Conservation (phyloP, 192 early-diverging fungal genomes). For the Lobosporangium transversale region DNA sequence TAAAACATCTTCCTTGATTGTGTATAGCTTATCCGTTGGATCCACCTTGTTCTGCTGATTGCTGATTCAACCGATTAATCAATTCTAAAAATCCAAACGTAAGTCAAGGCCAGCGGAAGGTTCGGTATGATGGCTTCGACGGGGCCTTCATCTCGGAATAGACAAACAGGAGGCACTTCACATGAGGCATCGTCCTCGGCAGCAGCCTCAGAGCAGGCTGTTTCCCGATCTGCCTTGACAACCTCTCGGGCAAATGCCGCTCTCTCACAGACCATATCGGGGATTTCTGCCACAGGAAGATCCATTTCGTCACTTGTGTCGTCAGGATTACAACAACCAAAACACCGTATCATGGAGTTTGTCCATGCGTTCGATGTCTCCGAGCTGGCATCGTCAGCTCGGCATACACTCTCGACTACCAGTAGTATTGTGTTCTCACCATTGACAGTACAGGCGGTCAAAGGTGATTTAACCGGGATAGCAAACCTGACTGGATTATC, state of each 20-base stretch:
- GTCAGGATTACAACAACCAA: slow-evolving; percentile 42
- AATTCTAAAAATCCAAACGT: not conserved
- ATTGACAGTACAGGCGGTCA: slow-evolving; percentile 60
- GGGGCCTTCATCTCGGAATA: slow-evolving; percentile 34
- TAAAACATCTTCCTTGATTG: not conserved
- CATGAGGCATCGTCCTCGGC: slow-evolving; percentile 10
- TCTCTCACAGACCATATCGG: slow-evolving; percentile 46
- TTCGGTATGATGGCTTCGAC: slow-evolving; percentile 38
- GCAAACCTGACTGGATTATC: slow-evolving; percentile 48
- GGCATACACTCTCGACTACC: slow-evolving; percentile 43
- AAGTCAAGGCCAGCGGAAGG: not conserved
- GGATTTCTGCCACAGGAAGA: slow-evolving; percentile 46
- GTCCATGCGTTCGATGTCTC: slow-evolving; percentile 43
- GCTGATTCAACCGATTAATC: too few species aligned
- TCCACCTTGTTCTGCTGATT: too few species aligned
- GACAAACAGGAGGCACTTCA: slow-evolving; percentile 5
- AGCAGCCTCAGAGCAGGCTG: slow-evolving; percentile 10
- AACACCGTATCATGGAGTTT: slow-evolving; percentile 43
- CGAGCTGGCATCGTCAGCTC: slow-evolving; percentile 40
- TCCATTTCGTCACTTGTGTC: slow-evolving; percentile 45
- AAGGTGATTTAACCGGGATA: slow-evolving; percentile 61
- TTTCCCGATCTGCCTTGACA: slow-evolving; percentile 18
- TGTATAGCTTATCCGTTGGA: too few species aligned
- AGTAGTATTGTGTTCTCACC: slow-evolving; percentile 66
- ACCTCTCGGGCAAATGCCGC: slow-evolving; percentile 28